A percentile compares a stretch with the other conserved stretches of the same genome.
Conservation (phyloP, 2,329 filamentous ascomycete species). For the Fusarium caatingaense region DNA sequence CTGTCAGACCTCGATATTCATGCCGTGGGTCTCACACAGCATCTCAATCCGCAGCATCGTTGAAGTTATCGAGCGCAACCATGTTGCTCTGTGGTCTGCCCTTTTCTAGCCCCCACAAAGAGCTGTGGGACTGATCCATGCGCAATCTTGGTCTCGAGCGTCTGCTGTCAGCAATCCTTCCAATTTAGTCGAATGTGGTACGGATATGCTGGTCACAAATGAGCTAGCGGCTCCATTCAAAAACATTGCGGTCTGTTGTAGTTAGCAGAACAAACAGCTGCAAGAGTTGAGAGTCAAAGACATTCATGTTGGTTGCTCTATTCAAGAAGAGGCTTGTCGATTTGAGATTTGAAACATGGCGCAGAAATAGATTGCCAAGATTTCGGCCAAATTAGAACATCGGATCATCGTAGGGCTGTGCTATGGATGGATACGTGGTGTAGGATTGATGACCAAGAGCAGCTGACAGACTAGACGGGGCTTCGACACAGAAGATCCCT, state of each 20-base stretch:
- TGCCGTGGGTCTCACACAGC: background rate
- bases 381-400: background rate
- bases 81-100: background rate
- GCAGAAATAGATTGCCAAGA: conserved; percentile 1
- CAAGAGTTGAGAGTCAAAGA: background rate
- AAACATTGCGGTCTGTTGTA: background rate
- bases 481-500: background rate
- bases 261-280: background rate
- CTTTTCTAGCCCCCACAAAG: background rate
- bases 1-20: background rate
- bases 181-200: background rate
- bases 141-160: background rate
- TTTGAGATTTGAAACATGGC: background rate
- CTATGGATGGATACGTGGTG: background rate
- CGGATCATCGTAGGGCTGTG: conserved; percentile 22
- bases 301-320: background rate
- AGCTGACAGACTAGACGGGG: conserved; percentile 8
- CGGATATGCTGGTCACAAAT: background rate
- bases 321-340: background rate
- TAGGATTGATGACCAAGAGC: background rate
- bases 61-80: background rate
- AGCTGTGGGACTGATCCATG: background rate
- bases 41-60: background rate
- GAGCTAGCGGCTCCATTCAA: background rate
- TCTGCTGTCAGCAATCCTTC: conserved; percentile 4